Percentiles rank a stretch among this genome's conserved stretches.
phyloP scores from a whole-genome alignment of 2,329 filamentous ascomycete genomes.

The Penicillium sp. region DNA sequence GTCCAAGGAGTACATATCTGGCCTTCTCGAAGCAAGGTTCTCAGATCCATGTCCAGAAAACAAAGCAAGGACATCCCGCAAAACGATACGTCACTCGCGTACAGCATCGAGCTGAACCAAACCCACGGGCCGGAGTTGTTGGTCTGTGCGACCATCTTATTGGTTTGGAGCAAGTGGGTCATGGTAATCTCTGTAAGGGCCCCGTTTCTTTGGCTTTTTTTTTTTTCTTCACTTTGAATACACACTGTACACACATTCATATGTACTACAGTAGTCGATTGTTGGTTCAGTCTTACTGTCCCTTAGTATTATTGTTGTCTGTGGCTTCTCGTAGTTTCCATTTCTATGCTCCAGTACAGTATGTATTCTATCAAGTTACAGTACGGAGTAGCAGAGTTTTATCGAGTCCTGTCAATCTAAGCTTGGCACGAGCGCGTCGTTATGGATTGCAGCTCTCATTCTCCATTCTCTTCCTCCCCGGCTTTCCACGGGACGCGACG shows the following conservation, averaged over 20 bases:
- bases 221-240: neutral
- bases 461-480: constrained; percentile 6
- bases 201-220: neutral
- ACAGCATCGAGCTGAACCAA: constrained; percentile 22
- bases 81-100: constrained; percentile 27
- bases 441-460: neutral
- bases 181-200: constrained; percentile 29
- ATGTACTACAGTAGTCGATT: too few relatives aligned
- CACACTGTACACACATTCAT: neutral
- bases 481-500: constrained; percentile 6
- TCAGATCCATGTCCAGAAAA: constrained; percentile 20
- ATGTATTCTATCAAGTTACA: neutral
- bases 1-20: neutral
- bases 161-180: constrained; percentile 18
- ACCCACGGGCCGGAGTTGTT: constrained; percentile 23
- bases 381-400: neutral
- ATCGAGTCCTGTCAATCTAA: neutral
- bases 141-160: constrained; percentile 15
- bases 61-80: constrained; percentile 20
- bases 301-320: neutral
- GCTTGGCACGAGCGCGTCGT: neutral
- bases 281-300: neutral
- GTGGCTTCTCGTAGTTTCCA: neutral
- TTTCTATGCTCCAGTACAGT: neutral
- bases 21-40: constrained; percentile 33